A percentile compares a stretch with the other conserved stretches of the same genome.
Conservation (phyloP, 805 yeast genomes). For the Candida stauntonica region DNA sequence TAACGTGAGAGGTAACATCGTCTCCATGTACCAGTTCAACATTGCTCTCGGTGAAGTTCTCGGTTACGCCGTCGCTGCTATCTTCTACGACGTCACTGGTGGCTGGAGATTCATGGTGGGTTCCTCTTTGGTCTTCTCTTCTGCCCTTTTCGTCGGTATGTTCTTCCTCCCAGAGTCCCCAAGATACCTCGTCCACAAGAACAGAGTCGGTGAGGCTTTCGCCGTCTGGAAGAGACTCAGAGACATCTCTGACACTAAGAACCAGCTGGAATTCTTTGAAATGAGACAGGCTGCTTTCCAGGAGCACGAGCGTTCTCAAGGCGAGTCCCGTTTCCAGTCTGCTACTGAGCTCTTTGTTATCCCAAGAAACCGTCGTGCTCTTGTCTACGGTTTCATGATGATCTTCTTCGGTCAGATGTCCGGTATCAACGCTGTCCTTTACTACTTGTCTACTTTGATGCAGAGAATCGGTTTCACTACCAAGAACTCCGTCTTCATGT, state of each 20-base stretch:
- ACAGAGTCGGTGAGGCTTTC: slow-evolving; percentile 48
- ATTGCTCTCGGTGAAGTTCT: slow-evolving; percentile 64
- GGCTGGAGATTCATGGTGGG: slow-evolving; percentile 70
- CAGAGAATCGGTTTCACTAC: slow-evolving; percentile 47
- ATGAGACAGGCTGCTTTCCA: slow-evolving; percentile 49
- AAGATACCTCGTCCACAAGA: slow-evolving; percentile 49
- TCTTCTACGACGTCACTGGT: slow-evolving; percentile 49
- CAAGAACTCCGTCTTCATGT: slow-evolving; percentile 56
- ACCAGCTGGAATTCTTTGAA: slow-evolving; percentile 52
- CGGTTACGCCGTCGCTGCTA: slow-evolving; percentile 61
- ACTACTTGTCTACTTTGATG: slow-evolving; percentile 59
- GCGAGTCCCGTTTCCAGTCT: slow-evolving; percentile 35
- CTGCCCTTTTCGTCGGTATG: slow-evolving; percentile 45
- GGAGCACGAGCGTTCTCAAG: slow-evolving; percentile 37
- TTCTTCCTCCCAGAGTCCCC: slow-evolving; percentile 59
- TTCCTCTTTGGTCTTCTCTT: slow-evolving; percentile 55
- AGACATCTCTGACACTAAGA: slow-evolving; percentile 38
- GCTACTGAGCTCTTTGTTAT: slow-evolving; percentile 49
- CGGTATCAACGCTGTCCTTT: slow-evolving; percentile 64
- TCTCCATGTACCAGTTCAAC: slow-evolving; percentile 58
- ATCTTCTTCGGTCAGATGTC: slow-evolving; percentile 59
- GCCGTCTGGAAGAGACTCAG: slow-evolving; percentile 53
- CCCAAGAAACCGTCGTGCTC: slow-evolving; percentile 59
- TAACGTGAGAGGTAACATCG: slow-evolving; percentile 53
- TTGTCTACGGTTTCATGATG: slow-evolving; percentile 54